phyloP scores from a whole-genome alignment of 2,329 filamentous ascomycete species.

The Karstenula rhodostoma region DNA sequence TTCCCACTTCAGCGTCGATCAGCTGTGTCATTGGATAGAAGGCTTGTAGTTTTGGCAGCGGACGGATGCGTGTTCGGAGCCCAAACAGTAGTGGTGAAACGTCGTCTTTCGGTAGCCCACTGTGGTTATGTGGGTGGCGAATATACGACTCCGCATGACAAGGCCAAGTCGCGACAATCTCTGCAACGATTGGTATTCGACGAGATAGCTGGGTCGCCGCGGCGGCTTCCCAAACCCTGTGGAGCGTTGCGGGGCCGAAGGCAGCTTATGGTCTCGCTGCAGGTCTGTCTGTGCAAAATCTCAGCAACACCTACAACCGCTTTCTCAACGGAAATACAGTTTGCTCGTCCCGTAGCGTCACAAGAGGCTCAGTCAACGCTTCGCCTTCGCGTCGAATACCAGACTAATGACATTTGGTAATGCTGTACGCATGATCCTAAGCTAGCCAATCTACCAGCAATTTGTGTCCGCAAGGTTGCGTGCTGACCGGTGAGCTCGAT shows the following conservation, averaged over 20 bases:
- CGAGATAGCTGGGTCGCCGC: not conserved
- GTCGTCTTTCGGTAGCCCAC: not conserved
- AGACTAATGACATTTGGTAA: constrained; percentile 25
- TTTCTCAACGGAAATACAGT: not conserved
- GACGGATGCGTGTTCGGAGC: not conserved
- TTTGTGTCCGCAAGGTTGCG: constrained; percentile 18
- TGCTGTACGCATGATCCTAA: constrained; percentile 28
- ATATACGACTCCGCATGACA: not conserved
- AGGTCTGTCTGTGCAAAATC: not conserved
- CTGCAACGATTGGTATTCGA: not conserved
- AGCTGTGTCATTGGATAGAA: not conserved
- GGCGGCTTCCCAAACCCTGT: not conserved
- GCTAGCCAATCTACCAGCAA: constrained; percentile 18
- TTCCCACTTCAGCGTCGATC: not conserved
- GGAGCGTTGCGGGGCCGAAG: constrained; percentile 3
- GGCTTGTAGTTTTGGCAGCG: not conserved
- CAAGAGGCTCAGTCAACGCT: not conserved
- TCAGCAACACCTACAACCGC: constrained; percentile 4
- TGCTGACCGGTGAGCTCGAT: constrained; percentile 32
- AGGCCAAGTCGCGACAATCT: not conserved
- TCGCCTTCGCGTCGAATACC: constrained; percentile 13
- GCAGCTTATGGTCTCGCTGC: constrained; percentile 7
- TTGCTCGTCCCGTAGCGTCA: constrained; percentile 3
- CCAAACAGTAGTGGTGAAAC: not conserved
- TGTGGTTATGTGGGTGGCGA: not conserved